A percentile compares a stretch with the other conserved stretches of the same genome.
Conservation (phyloP, 2,329 filamentous ascomycete genomes). For the Hypoxylon sp. region DNA sequence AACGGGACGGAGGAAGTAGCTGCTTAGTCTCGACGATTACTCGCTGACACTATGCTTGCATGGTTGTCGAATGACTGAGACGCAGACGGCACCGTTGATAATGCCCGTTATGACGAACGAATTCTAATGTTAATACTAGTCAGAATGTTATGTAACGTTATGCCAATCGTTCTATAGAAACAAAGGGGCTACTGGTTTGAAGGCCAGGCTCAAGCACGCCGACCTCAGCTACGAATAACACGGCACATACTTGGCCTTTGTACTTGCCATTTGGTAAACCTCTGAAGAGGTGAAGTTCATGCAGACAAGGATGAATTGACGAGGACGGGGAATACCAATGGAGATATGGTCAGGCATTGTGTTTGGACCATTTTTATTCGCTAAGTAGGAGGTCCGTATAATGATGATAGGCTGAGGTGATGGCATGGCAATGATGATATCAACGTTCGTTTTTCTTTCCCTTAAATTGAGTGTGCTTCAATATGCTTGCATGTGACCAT, state of each 20-base stretch:
- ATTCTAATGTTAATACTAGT: slow-evolving; percentile 51
- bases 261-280: slow-evolving; percentile 1
- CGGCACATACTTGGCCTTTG: slow-evolving; percentile 6
- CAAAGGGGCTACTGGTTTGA: slow-evolving; percentile 10
- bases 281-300: slow-evolving; percentile 4
- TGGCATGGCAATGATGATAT: slow-evolving; percentile 22
- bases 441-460: slow-evolving; percentile 17
- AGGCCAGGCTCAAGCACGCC: slow-evolving; percentile 10
- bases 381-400: background rate
- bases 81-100: slow-evolving; percentile 31
- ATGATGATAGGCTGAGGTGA: slow-evolving; percentile 13
- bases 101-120: slow-evolving; percentile 36
- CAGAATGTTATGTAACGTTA: slow-evolving; percentile 39
- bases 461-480: background rate
- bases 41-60: slow-evolving; percentile 33
- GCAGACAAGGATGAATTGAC: slow-evolving; percentile 19
- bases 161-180: slow-evolving; percentile 34
- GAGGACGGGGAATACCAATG: slow-evolving; percentile 25
- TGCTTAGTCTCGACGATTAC: slow-evolving; percentile 26
- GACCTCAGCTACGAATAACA: slow-evolving; percentile 22
- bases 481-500: background rate
- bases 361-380: slow-evolving; percentile 5
- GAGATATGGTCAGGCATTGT: slow-evolving; percentile 12
- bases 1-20: slow-evolving; percentile 35
- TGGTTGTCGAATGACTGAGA: slow-evolving; percentile 43